Base-by-base conservation (phyloP, 768 basidiomycete species). In the Cubamyces sp. region DNA sequence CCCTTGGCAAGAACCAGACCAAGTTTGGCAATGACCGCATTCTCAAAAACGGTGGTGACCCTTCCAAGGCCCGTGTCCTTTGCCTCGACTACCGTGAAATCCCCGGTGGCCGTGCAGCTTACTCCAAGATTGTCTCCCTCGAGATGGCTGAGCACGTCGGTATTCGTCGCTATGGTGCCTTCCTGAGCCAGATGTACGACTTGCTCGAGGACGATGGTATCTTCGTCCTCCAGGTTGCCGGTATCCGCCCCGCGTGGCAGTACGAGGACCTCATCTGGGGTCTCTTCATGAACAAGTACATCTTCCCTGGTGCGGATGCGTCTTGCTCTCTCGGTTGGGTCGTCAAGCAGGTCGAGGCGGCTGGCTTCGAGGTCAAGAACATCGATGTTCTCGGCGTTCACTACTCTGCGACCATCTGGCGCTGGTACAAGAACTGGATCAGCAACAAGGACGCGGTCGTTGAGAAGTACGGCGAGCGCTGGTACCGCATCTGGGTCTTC, bases 81-180 rank as follows among this genome's bases (percentile, higher is more conserved):
- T 96, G 96, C 81, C 87, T 86, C 70, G 96, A 98, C 74, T 96
- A 91, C 75, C 87, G 96, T 30, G 92, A 97, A 58, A 91, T 98
- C 67, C 92, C 94, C 39, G 83, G 85, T 30, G 82, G 87, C 58
- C 75, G 77, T 49, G 87, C 88, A 54, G 85, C 86, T 60, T 99
- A 91, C 72, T 88, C 87, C 70, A 98, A 98, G 81, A 98, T 99
- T 55, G 94, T 96, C 51, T 89, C 87, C 64, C 82, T 99, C 64
- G 97, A 99, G 75, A 98, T 98, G 96, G 96, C 96, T 18, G 97
- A 99, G 87, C 97, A 99, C 73, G 97, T 99, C 64, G 97, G 97
- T 61, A 86, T 99, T 71, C 87, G 94, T 68, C 89, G 94, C 46
- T 99, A 99, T 76, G 84, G 83, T 16, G 74, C 88, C 40, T 98